A percentile compares a stretch with the other conserved stretches of the same genome.
These are phyloP conservation scores for Trichoderma breve DNA, from an alignment of 2,329 filamentous ascomycete species.

Conservation along the genomic window DNA sequence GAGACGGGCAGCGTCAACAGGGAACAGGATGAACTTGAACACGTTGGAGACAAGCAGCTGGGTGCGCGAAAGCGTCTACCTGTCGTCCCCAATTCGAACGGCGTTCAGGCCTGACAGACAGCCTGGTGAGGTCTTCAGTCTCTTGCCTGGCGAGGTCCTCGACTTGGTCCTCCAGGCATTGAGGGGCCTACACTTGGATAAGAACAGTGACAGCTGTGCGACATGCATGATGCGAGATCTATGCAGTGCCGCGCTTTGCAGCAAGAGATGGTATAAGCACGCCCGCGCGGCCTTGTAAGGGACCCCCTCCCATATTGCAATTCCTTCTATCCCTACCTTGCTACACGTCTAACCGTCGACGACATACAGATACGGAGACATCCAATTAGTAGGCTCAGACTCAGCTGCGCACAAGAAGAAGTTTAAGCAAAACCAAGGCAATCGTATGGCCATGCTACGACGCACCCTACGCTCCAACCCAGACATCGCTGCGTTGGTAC, in stretches of 20 bases:
- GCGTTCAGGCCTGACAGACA: slow-evolving; percentile 23
- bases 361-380: slow-evolving; percentile 51
- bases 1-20: slow-evolving; percentile 32
- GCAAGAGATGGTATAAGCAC: slow-evolving; percentile 51
- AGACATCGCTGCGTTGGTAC: slow-evolving; percentile 54
- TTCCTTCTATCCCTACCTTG: neutral
- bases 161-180: slow-evolving; percentile 55
- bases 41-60: slow-evolving; percentile 35
- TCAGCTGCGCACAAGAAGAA: slow-evolving; percentile 55
- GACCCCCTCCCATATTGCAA: neutral
- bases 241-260: slow-evolving; percentile 49
- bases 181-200: slow-evolving; percentile 49
- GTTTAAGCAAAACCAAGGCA: slow-evolving; percentile 52
- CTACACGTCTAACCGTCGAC: neutral
- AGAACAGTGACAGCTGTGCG: slow-evolving; percentile 53
- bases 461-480: slow-evolving; percentile 55
- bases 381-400: slow-evolving; percentile 59
- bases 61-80: slow-evolving; percentile 18
- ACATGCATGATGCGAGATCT: slow-evolving; percentile 66
- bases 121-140: slow-evolving; percentile 54
- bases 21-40: slow-evolving; percentile 42
- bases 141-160: slow-evolving; percentile 58
- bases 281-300: slow-evolving; percentile 53
- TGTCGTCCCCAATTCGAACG: slow-evolving; percentile 12
- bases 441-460: slow-evolving; percentile 55